Evolutionary conservation across 73 alveolate genomes (phyloP).

Genomic region (Stentor coeruleus): DNA sequence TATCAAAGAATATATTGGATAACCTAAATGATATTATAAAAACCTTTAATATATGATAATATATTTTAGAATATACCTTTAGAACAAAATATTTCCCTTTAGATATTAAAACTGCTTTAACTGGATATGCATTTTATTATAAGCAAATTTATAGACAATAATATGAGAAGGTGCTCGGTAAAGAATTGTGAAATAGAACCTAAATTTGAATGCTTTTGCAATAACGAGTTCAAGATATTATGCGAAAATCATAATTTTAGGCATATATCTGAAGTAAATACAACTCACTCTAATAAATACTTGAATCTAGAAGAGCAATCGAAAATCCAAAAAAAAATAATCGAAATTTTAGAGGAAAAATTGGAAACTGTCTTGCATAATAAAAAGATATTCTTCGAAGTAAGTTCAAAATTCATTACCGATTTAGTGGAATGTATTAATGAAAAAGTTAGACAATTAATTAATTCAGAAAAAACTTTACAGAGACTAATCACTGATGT

Average conservation of each 20-base stretch:
- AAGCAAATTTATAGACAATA: too few species aligned
- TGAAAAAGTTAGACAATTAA: background rate
- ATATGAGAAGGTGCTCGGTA: background rate
- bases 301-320: background rate
- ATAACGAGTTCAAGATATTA: too few species aligned
- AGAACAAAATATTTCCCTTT: too few species aligned
- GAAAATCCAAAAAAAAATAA: too few species aligned
- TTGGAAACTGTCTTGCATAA: background rate
- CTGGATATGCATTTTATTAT: too few species aligned
- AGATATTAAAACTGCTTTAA: too few species aligned
- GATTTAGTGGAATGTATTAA: background rate
- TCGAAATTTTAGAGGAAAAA: background rate
- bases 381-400: background rate
- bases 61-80: too few species aligned
- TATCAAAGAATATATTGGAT: background rate
- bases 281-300: background rate
- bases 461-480: background rate
- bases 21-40: background rate
- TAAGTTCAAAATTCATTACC: background rate
- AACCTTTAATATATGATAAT: too few species aligned
- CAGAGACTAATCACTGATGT: background rate
- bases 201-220: background rate
- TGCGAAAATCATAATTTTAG: background rate
- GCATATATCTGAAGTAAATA: background rate
- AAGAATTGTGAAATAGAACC: background rate